Evolutionary conservation across 495 filamentous ascomycete genomes (phyloP), one percentile per base, ranked within the genome.

Genomic region (Aspergillus diversus): DNA sequence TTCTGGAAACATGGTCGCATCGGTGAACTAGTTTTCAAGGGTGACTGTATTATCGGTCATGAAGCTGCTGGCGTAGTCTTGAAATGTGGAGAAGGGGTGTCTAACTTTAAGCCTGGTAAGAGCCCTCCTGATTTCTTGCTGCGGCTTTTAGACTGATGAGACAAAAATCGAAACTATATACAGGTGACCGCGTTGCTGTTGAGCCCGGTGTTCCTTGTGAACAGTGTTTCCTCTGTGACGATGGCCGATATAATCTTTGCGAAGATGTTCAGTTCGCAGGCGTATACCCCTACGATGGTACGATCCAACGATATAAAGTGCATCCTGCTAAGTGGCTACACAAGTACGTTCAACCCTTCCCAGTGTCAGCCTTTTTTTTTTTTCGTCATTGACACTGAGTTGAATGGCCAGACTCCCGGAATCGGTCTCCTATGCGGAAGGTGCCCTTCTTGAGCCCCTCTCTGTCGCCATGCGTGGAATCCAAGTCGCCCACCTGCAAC

Each of bases 1-100:
- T 93, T 92, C 75, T 92, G 90, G 81, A 89, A 89, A 63, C 86
- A 90, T 56, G 90, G 88, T 61, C 87, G 88, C 66, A 92, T 92
- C 65, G 90, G 90, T 17, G 85, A 88, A 59, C 82, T 92, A 58
- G 82, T 88, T 39, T 85, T 89, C 60, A 84, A 83, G 51, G 81
- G 83, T 43, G 89, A 90, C 16, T 77, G 91, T 32, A 87, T 85
- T n/a, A 85, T 92, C 17, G 90, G 90, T n/a, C 90, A 93, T 68
- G 90, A 93, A 75, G 87, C 89, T 21, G 86, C 88, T 12, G 90
- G 90, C 3, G 78, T 85, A 16, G 88, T 92, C 5, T 77, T 88
- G 32, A 82, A 81, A 63, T 81, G 90, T 50, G 89, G 90, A n/a
- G 72, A 76, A 21, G 73, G 67, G 7, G 76, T 80, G 5, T 66